Evolutionary conservation across 768 basidiomycete species (phyloP).

Genomic region (Mycena filopes): DNA sequence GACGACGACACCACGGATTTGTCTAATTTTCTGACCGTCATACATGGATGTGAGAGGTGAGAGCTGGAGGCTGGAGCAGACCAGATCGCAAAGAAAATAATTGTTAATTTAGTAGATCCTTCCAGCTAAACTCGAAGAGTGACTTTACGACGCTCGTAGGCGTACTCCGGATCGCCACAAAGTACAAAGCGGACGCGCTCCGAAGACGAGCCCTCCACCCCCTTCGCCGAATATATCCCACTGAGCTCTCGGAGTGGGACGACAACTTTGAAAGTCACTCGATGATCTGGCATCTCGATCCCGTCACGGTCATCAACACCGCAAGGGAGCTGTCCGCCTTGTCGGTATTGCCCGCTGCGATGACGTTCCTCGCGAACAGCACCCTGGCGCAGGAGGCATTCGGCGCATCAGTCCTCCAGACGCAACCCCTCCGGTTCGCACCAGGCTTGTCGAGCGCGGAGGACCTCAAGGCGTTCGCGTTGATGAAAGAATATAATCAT

Average conservation of each 20-base stretch:
- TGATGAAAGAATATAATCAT: constrained; percentile 33
- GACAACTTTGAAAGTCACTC: constrained; percentile 27
- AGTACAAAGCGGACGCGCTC: constrained; percentile 28
- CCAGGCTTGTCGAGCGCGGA: constrained; percentile 25
- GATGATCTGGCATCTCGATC: constrained; percentile 27
- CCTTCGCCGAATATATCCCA: constrained; percentile 23
- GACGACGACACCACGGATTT: constrained; percentile 25
- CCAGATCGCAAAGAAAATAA: no score
- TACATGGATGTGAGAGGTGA: constrained; percentile 30
- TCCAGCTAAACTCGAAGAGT: constrained; percentile 19
- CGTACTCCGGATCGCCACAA: constrained; percentile 31
- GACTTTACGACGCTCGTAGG: constrained; percentile 20
- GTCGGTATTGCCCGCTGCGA: constrained; percentile 25
- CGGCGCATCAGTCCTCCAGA: constrained; percentile 26
- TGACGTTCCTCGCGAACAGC: constrained; percentile 32
- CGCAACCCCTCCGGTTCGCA: constrained; percentile 31
- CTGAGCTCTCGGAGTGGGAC: constrained; percentile 29
- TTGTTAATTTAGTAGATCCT: constrained; percentile 16
- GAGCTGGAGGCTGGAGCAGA: no score
- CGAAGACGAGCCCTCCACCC: constrained; percentile 28
- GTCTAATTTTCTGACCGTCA: constrained; percentile 18
- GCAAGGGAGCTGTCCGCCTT: constrained; percentile 24
- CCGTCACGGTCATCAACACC: constrained; percentile 24
- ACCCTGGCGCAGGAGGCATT: constrained; percentile 30
- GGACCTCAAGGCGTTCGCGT: constrained; percentile 26